A percentile compares a stretch with the other conserved stretches of the same genome.
phyloP scores from a whole-genome alignment of 2,329 filamentous ascomycete species.

The Fusarium poae region DNA sequence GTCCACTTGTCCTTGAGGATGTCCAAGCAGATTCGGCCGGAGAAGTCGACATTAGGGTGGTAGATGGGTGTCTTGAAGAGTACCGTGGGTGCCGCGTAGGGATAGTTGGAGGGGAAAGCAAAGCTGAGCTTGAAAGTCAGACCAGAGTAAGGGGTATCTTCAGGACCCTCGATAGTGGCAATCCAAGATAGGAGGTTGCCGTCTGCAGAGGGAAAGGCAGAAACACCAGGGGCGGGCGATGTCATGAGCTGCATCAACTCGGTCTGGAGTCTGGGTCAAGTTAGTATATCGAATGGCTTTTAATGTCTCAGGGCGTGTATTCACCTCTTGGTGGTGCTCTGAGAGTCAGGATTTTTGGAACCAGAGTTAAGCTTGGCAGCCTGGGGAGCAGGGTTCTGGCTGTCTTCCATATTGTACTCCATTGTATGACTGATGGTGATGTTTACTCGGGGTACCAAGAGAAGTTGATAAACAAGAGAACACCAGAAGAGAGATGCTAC shows the following conservation, averaged over 20 bases:
- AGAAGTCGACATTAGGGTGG: slow-evolving; percentile 98
- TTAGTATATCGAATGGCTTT: slow-evolving; percentile 19
- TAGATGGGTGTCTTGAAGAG: slow-evolving; percentile 99
- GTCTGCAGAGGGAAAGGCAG: slow-evolving; percentile 91
- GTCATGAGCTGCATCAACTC: slow-evolving; percentile 99
- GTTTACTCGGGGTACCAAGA: slow-evolving; percentile 8
- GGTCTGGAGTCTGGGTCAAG: slow-evolving; percentile 80
- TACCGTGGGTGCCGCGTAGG: slow-evolving; percentile 89
- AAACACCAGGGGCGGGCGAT: slow-evolving; percentile 90
- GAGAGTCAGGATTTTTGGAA: slow-evolving; percentile 72
- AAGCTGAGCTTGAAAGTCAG: slow-evolving; percentile 94
- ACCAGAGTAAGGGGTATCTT: slow-evolving; percentile 89
- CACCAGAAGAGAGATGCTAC: slow-evolving; percentile 5
- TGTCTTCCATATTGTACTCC: slow-evolving; percentile 65
- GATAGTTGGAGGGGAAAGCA: slow-evolving; percentile 91
- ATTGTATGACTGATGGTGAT: slow-evolving; percentile 48
- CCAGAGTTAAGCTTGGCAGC: slow-evolving; percentile 71
- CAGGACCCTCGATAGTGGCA: slow-evolving; percentile 91
- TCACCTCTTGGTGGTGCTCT: slow-evolving; percentile 84
- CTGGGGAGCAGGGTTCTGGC: slow-evolving; percentile 76
- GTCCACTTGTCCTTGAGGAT: slow-evolving; percentile 99
- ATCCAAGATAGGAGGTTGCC: slow-evolving; percentile 94
- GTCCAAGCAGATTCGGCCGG: slow-evolving; percentile 94
- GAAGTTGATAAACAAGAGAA: slow-evolving; percentile 24
- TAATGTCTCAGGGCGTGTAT: slow-evolving; percentile 31